Conservation (phyloP, 2,329 filamentous ascomycete genomes). For the Apiospora rasikravindrae region DNA sequence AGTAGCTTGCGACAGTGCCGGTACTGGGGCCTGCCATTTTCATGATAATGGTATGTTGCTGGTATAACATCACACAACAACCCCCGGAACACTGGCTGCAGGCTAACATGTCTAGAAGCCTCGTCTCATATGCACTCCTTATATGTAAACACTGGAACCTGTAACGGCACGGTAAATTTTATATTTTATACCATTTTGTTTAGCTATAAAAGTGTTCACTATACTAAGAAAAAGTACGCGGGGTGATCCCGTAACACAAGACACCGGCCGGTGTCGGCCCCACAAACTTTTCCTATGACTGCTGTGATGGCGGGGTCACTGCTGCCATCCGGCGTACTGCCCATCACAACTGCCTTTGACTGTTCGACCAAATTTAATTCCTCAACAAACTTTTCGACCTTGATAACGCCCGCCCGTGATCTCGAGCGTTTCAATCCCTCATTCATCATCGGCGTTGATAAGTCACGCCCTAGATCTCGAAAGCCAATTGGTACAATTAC, state of each 20-base stretch:
- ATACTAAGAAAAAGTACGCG: too few relatives aligned
- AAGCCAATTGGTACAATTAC: too few relatives aligned
- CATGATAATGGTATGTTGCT: background rate
- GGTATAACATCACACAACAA: constrained; percentile 8
- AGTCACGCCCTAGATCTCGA: background rate
- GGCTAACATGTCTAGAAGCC: background rate
- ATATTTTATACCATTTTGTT: too few relatives aligned
- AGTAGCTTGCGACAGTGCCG: constrained; percentile 4
- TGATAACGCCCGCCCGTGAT: background rate
- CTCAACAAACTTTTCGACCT: background rate
- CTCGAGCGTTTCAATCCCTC: background rate
- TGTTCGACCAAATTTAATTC: background rate
- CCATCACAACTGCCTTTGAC: background rate
- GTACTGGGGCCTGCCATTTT: background rate
- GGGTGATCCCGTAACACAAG: too few relatives aligned
- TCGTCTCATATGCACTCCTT: background rate
- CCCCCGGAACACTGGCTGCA: background rate
- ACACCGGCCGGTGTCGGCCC: background rate
- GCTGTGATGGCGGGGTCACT: too few relatives aligned
- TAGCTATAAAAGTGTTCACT: too few relatives aligned
- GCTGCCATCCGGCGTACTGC: background rate
- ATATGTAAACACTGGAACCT: too few relatives aligned
- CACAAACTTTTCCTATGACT: background rate
- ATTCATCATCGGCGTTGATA: background rate
- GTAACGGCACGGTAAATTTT: too few relatives aligned